These are phyloP conservation scores for Carex myosuroides DNA, from an alignment of 176 grass and related monocot genomes.

Conservation along the genomic window DNA sequence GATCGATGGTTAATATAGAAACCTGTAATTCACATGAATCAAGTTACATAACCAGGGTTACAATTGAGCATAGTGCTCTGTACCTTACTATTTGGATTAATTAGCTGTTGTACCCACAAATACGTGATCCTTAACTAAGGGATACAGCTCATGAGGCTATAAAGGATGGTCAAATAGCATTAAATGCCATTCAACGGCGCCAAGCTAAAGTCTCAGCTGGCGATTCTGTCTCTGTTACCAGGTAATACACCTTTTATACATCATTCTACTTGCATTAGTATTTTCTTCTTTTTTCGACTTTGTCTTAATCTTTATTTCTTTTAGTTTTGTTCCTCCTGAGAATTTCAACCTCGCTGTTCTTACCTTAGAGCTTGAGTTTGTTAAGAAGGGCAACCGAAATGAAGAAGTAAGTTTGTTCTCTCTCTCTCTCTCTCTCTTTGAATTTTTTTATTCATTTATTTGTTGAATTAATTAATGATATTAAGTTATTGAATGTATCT, in stretches of 20 bases:
- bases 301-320: slow-evolving; percentile 10
- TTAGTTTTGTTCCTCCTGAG: slow-evolving; percentile 74
- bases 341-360: slow-evolving; percentile 76
- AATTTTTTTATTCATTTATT: slow-evolving; percentile 10
- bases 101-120: background rate
- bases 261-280: background rate
- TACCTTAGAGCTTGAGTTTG: slow-evolving; percentile 70
- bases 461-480: background rate
- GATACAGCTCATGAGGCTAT: slow-evolving; percentile 69
- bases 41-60: background rate
- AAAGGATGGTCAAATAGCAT: slow-evolving; percentile 48
- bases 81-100: slow-evolving; percentile 9
- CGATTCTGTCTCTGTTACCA: slow-evolving; percentile 65
- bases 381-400: slow-evolving; percentile 49
- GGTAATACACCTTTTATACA: slow-evolving; percentile 31
- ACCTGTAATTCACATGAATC: background rate
- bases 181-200: slow-evolving; percentile 90
- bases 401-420: slow-evolving; percentile 46
- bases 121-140: slow-evolving; percentile 52
- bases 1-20: background rate
- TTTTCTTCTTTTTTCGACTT: slow-evolving; percentile 18
- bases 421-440: background rate
- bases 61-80: background rate
- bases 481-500: slow-evolving; percentile 25
- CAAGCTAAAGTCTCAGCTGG: slow-evolving; percentile 90